These are phyloP conservation scores for Ogataea siamensis DNA, from an alignment of 805 yeast genomes.

Conservation along the genomic window DNA sequence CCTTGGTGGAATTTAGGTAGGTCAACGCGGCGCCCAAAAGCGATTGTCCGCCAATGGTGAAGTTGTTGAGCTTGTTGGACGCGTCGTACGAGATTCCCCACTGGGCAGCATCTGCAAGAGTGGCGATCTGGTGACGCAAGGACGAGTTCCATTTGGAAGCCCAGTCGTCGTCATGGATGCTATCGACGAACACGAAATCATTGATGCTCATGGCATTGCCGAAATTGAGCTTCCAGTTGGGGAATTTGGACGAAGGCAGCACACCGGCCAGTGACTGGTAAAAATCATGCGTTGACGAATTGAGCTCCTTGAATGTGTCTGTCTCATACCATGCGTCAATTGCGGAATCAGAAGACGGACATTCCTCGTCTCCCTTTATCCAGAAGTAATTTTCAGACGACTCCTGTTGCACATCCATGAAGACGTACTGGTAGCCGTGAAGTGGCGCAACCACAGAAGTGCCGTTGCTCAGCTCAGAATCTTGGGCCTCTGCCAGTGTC, in stretches of 20 bases:
- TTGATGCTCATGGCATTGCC: constrained; percentile 40
- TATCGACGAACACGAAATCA: constrained; percentile 41
- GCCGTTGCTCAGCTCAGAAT: constrained; percentile 41
- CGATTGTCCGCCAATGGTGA: constrained; percentile 44
- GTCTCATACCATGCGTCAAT: constrained; percentile 30
- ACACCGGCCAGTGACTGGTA: constrained; percentile 35
- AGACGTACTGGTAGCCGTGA: constrained; percentile 46
- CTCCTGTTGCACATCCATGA: constrained; percentile 36
- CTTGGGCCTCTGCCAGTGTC: constrained; percentile 24
- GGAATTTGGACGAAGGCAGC: constrained; percentile 29
- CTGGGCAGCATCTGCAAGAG: constrained; percentile 40
- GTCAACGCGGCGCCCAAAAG: constrained; percentile 36
- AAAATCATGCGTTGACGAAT: constrained; percentile 38
- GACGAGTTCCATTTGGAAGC: constrained; percentile 34
- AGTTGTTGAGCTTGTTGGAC: constrained; percentile 27
- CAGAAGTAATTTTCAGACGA: constrained; percentile 39
- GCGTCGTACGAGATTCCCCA: constrained; percentile 37
- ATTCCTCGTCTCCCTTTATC: constrained; percentile 41
- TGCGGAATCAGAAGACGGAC: constrained; percentile 40
- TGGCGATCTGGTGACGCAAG: constrained; percentile 32
- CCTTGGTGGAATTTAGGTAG: constrained; percentile 38
- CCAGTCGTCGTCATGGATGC: constrained; percentile 41
- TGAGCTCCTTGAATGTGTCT: constrained; percentile 33
- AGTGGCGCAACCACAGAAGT: constrained; percentile 38
- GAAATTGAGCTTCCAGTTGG: constrained; percentile 35